Conservation (phyloP, 176 grass and related monocot species). For the Paspalum notatum region DNA sequence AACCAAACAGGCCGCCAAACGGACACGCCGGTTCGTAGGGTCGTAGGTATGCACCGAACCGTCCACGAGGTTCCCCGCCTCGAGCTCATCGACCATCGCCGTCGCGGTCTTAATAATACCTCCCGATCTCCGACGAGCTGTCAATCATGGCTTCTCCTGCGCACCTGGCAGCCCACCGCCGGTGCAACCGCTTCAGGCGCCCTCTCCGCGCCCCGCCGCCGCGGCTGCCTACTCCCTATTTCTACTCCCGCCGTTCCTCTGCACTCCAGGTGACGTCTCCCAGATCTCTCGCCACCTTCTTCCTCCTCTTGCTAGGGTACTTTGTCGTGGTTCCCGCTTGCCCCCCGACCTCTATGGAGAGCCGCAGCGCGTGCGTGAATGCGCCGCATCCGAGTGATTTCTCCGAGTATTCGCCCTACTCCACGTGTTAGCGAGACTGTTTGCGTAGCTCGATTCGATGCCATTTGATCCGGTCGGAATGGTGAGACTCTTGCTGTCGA, state of each 20-base stretch:
- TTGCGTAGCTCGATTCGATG: neutral
- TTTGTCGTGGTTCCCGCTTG: constrained; percentile 38
- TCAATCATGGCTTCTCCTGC: constrained; percentile 26
- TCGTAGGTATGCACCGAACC: constrained; percentile 17
- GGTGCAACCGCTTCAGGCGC: constrained; percentile 24
- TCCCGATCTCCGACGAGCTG: constrained; percentile 30
- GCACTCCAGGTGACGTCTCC: constrained; percentile 27
- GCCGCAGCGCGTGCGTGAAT: neutral
- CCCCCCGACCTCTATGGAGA: neutral
- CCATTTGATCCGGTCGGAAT: neutral
- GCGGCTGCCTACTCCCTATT: neutral
- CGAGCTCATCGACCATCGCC: constrained; percentile 12
- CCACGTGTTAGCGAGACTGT: neutral
- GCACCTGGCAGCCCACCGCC: neutral
- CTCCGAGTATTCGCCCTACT: neutral
- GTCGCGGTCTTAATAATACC: constrained; percentile 29
- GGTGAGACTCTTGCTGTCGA: neutral
- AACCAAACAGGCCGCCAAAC: too few species aligned
- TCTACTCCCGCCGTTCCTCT: constrained; percentile 1
- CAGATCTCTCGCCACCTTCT: constrained; percentile 28
- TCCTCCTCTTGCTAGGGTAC: neutral
- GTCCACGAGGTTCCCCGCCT: neutral
- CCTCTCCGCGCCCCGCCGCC: constrained; percentile 22
- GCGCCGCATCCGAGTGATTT: neutral
- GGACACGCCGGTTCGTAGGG: neutral